These are phyloP conservation scores for Haplosporangium gracile DNA, from an alignment of 192 early-diverging fungal species.

Conservation along the genomic window DNA sequence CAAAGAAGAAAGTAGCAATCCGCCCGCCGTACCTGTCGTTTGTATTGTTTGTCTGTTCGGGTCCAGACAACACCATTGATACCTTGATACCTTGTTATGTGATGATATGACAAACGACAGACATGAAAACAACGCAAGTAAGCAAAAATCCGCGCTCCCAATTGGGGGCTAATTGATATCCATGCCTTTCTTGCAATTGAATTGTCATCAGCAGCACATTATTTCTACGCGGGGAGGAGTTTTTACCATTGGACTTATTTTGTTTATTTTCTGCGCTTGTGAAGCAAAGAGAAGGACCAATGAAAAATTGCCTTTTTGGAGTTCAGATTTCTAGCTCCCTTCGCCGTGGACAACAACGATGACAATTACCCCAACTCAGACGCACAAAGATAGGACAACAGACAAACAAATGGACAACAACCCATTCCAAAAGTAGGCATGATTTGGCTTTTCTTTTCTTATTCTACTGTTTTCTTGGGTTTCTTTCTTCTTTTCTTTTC, in stretches of 20 bases:
- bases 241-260: neutral
- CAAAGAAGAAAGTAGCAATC: too few relatives aligned
- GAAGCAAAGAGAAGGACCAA: neutral
- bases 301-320: conserved; percentile 1
- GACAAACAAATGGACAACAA: too few relatives aligned
- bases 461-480: neutral
- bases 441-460: neutral
- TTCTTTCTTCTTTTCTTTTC: neutral
- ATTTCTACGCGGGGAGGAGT: neutral
- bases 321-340: neutral
- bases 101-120: too few relatives aligned
- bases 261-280: neutral
- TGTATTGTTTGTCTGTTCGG: too few relatives aligned
- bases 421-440: neutral
- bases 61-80: too few relatives aligned
- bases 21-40: too few relatives aligned
- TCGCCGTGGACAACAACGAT: neutral
- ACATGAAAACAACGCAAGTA: too few relatives aligned
- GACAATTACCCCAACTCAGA: neutral
- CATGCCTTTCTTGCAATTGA: too few relatives aligned
- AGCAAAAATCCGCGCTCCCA: too few relatives aligned
- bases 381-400: neutral
- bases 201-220: too few relatives aligned
- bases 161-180: too few relatives aligned
- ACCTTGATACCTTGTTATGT: too few relatives aligned